Base-by-base conservation (phyloP, 805 yeast species). In the Saccharomycopsis guyanensis region DNA sequence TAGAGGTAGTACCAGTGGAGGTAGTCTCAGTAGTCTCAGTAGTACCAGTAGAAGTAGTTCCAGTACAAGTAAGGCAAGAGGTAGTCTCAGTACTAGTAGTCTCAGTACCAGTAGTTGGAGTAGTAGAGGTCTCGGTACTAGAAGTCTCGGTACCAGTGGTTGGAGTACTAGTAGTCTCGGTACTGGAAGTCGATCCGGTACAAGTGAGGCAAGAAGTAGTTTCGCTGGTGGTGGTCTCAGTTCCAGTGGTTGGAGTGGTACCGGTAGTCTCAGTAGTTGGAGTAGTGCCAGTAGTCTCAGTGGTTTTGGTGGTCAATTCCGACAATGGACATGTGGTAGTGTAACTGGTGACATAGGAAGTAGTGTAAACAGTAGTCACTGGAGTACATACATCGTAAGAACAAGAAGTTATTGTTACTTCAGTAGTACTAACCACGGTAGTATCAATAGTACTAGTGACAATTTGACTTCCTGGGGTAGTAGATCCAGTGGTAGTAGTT, bases 341-440 rank as follows among this genome's bases (percentile, higher is more conserved):
- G 27, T 38, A 24, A 25, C 19, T 33, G 15, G 45, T 42, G 20
- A 22, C 19, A 12, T 19, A 6, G 6, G 16, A 33, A 16, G 38
- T 24, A 16, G 39, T 41, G 38, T 31, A 23, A 8, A 41, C 43
- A 18, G 49, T 46, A 23, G 34, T 32, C 20, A 38, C 42, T 19
- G 51, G 53, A 23, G 43, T 46, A 37, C 53, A 50, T 10, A 25
- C 29, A 33, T 7, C 36, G 4, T 42, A 18, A 7, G 44, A 27
- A 35, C 53, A 50, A 15, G 53, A 50, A 15, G 53, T 50, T 15
- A 50, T 47, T 7, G 48, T 46, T 4, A 32, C 53, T n/a, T 25
- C 24, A 23, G 43, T 33, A 8, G 52, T 49, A 13, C 37, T 6
- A n/a, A 20, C 19, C 16, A 19, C 29, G 15, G 33, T 33, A 8